Evolutionary conservation across 2,329 filamentous ascomycete species (phyloP).

Genomic region (Xylaria sp.): DNA sequence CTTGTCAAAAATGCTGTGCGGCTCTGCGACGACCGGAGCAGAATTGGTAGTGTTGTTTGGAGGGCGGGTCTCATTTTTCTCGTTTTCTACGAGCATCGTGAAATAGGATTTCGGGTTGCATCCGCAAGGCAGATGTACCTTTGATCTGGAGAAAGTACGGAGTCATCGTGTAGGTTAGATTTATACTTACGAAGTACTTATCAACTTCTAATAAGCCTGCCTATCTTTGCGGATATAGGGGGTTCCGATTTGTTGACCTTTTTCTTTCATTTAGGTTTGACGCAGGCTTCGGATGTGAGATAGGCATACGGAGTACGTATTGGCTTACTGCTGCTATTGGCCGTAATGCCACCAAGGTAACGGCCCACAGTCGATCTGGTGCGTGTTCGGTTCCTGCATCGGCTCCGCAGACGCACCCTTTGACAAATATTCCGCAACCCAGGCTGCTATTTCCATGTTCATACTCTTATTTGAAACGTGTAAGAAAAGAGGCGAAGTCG

Average conservation of each 20-base stretch:
- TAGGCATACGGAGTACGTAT: too few species aligned
- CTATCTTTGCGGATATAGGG: neutral
- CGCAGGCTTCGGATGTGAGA: constrained; percentile 24
- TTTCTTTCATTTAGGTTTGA: neutral
- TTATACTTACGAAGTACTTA: neutral
- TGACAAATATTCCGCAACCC: neutral
- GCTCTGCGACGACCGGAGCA: constrained; percentile 41
- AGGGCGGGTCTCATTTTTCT: neutral
- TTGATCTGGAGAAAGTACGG: neutral
- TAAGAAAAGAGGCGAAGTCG: neutral
- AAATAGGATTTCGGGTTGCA: neutral
- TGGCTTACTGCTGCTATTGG: constrained; percentile 4
- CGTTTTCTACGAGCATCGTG: constrained; percentile 18
- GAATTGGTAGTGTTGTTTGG: neutral
- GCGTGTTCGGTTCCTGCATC: constrained; percentile 2
- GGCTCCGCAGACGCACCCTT: neutral
- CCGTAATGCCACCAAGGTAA: neutral
- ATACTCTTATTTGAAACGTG: neutral
- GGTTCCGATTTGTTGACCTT: neutral
- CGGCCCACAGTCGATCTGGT: constrained; percentile 7
- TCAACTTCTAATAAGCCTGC: neutral
- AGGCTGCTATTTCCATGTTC: constrained; percentile 5
- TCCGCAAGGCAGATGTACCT: neutral
- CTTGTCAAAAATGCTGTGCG: constrained; percentile 63
- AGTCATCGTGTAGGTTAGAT: neutral